Evolutionary conservation across 495 filamentous ascomycete species (phyloP).

Genomic region (Pyrenopolyporus hunteri): DNA sequence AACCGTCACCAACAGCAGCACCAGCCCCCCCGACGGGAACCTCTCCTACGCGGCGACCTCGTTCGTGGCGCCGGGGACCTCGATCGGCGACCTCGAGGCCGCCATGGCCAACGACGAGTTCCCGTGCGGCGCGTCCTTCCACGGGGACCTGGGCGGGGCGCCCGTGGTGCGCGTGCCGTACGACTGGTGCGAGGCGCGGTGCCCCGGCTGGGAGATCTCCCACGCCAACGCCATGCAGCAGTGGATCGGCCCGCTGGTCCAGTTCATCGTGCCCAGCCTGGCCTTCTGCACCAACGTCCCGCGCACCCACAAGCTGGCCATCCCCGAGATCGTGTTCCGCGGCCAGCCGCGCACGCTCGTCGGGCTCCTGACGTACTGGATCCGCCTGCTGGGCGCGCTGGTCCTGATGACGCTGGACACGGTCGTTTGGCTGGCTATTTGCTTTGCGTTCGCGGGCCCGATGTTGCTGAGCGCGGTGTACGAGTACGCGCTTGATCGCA

Average conservation of each 20-base stretch:
- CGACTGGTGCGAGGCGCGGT: conserved; percentile 36
- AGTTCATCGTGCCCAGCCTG: conserved; percentile 42
- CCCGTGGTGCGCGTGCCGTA: conserved; percentile 37
- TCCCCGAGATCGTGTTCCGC: conserved; percentile 39
- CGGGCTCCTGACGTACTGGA: conserved; percentile 34
- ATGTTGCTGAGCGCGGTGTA: conserved; percentile 51
- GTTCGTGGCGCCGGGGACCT: conserved; percentile 31
- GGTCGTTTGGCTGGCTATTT: conserved; percentile 44
- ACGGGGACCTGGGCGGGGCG: conserved; percentile 41
- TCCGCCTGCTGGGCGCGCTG: conserved; percentile 36
- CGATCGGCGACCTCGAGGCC: conserved; percentile 11
- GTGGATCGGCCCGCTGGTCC: conserved; percentile 42
- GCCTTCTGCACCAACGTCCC: conserved; percentile 45
- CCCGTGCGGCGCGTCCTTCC: conserved; percentile 46
- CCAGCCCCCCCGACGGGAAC: conserved; percentile 24
- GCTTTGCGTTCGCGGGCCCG: conserved; percentile 48
- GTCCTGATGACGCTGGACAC: conserved; percentile 44
- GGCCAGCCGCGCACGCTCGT: conserved; percentile 27
- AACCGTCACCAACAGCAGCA: too few relatives aligned
- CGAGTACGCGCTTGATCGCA: conserved; percentile 47
- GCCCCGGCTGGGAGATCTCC: conserved; percentile 37
- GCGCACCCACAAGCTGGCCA: conserved; percentile 38
- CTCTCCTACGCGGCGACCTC: conserved; percentile 30
- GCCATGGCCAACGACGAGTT: conserved; percentile 37
- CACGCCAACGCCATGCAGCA: conserved; percentile 28